A percentile compares a stretch with the other conserved stretches of the same genome.
phyloP scores from a whole-genome alignment of 108 stramenopile genomes.

The Chaetoceros tenuissimus region DNA sequence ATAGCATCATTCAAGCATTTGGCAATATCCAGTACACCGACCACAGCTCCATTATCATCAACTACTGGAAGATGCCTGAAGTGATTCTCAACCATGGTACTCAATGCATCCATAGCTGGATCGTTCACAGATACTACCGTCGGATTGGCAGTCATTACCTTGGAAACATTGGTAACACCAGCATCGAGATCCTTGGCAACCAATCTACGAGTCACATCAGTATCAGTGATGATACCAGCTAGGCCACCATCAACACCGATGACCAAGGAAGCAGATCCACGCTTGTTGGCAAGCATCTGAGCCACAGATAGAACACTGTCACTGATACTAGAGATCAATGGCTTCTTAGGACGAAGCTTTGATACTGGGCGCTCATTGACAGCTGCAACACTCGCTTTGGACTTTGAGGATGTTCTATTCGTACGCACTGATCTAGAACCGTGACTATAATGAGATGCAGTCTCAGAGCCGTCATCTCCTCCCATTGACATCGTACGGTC shows the following conservation, averaged over 20 bases:
- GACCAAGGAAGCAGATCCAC: conserved; percentile 59
- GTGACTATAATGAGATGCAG: conserved; percentile 36
- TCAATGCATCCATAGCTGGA: conserved; percentile 83
- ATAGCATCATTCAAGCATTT: conserved; percentile 94
- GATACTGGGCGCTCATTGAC: no score
- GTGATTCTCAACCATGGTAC: conserved; percentile 90
- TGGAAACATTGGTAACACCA: conserved; percentile 40
- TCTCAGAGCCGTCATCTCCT: conserved; percentile 43
- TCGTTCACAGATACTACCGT: conserved; percentile 81
- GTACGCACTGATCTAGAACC: no score
- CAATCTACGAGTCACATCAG: conserved; percentile 63
- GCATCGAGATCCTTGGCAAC: conserved; percentile 71
- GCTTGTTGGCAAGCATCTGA: conserved; percentile 53
- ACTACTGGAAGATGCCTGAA: conserved; percentile 91
- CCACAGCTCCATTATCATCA: conserved; percentile 72
- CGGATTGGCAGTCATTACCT: conserved; percentile 84
- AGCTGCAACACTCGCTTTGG: no score
- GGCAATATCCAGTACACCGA: conserved; percentile 89
- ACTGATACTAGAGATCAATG: conserved; percentile 26
- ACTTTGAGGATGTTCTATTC: conserved; percentile 1
- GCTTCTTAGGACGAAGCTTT: conserved; percentile 69
- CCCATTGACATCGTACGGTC: conserved; percentile 53
- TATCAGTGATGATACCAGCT: conserved; percentile 77
- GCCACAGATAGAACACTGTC: conserved; percentile 46
- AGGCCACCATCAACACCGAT: conserved; percentile 44